Conservation (phyloP, 768 basidiomycete genomes). For the Sistotremastrum niveocremeum region DNA sequence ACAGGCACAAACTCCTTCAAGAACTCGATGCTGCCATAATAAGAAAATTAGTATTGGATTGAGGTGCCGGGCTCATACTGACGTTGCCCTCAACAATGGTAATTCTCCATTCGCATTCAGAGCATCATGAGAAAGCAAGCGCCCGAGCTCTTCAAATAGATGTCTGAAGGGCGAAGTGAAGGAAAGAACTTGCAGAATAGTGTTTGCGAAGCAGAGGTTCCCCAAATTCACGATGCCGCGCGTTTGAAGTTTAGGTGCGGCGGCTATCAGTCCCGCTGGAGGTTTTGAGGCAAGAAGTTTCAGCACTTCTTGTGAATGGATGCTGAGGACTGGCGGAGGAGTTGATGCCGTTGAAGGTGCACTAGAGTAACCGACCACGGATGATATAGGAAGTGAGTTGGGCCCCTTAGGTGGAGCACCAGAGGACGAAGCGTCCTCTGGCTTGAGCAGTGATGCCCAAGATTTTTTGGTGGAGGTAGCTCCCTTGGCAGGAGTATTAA, state of each 20-base stretch:
- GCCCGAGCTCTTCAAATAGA: constrained; percentile 61
- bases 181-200: constrained; percentile 80
- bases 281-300: constrained; percentile 33
- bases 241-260: constrained; percentile 34
- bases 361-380: constrained; percentile 62
- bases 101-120: constrained; percentile 16
- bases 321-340: constrained; percentile 5
- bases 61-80: constrained; percentile 27
- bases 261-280: constrained; percentile 6
- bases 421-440: constrained; percentile 24
- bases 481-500: constrained; percentile 13
- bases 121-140: constrained; percentile 27
- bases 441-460: constrained; percentile 61
- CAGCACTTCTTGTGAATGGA: constrained; percentile 29
- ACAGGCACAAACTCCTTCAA: constrained; percentile 54
- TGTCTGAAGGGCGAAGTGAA: constrained; percentile 81
- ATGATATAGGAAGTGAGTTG: constrained; percentile 51
- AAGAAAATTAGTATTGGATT: constrained; percentile 14
- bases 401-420: constrained; percentile 34
- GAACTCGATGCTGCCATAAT: constrained; percentile 63
- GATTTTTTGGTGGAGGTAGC: constrained; percentile 37
- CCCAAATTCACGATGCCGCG: constrained; percentile 87
- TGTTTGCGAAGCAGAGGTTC: constrained; percentile 97
- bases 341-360: constrained; percentile 30
- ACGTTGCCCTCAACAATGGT: constrained; percentile 6